Base-by-base conservation (phyloP, 441 rosid species). In the Eutrema salsugineum region DNA sequence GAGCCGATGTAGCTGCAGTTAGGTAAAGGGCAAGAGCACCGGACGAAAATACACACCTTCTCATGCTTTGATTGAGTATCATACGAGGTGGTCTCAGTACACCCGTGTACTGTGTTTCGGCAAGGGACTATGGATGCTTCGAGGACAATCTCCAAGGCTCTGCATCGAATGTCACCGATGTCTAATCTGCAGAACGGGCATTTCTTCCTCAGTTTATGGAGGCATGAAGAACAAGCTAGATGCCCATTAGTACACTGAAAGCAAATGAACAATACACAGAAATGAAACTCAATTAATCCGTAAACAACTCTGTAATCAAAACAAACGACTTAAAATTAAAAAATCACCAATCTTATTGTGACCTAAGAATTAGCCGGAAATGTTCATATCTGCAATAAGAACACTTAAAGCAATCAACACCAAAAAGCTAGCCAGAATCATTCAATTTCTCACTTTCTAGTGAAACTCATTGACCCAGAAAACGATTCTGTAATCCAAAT, bases 211-310 rank as follows among this genome's bases (percentile, higher is more conserved):
- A 84, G 11, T 66, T 75, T 84, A 14, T 8, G 11, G 79, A 88
- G 81, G 78, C 92, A 89, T 24, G 77, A 30, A 32, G 83, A 60
- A 82, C 95, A 87, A 24, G 91, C 83, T 17, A 77, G 22, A 51
- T 89, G 92, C 1, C 91, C 89, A 74, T 86, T 89, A 35, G 67
- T 83, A 76, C 95, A 89, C 95, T 89, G 75, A 54, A 68, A 67
- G 12, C 43, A 44, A 28, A 30, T 17, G 7, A 50, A 28, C 57
- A n/a, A n/a, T n/a, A n/a, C n/a, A n/a, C n/a, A n/a, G n/a, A n/a
- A n/a, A n/a, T 5, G 17, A 42, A 14, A n/a, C 17, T n/a, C 47
- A 14, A n/a, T 39, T 39, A 15, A 12, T 7, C 43, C 43, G 12
- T 3, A 39, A 6, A 30, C 33, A 30, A 33, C 2, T 33, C 2